Evolutionary conservation across 2,329 filamentous ascomycete species (phyloP), one percentile per base, ranked within the genome.

Genomic region (Pseudogymnoascus sp.): DNA sequence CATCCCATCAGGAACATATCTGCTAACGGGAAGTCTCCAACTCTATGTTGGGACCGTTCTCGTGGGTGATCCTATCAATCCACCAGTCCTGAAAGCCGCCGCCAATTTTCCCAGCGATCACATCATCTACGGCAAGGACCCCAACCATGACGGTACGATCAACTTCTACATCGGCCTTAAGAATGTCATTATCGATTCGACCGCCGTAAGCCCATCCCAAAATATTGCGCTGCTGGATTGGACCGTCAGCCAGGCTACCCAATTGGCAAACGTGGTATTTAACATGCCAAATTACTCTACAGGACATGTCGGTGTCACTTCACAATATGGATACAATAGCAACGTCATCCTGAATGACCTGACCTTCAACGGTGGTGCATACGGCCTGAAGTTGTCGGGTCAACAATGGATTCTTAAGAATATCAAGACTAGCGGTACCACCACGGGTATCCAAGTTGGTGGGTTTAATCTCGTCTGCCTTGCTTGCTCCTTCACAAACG

Each of bases 331-430:
- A 1, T 43, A 18, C n/a, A 60, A 61, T 9, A 56, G 34, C 16
- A 31, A 40, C 9, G 60, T 59, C 12, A 28, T 59, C 70, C 77
- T 87, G 71, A 78, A 77, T 36, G 84, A 87, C 67, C 72, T 86
- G 3, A 75, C 75, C 59, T 87, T 88, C 75, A 80, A 79, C 34
- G 85, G 85, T 61, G 87, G 87, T 42, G 75, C 77, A 9, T 80
- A 84, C 63, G 85, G 85, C 53, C 82, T 80, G 56, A 83, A 83
- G 69, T 74, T 85, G 63, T 85, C 85, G 40, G 86, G 80, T 65
- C 86, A 89, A 75, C 87, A 89, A 70, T 85, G 81, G 66, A 86
- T 83, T 0, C 81, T 80, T 63, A 78, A 79, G 7, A 82, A 83
- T 66, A 67, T 87, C 31, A 34, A 34, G 31, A 34, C 31, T 34